Percentiles rank a stretch among this genome's conserved stretches.
These are phyloP conservation scores for Mycena latifolia DNA, from an alignment of 768 basidiomycete species.

Conservation along the genomic window DNA sequence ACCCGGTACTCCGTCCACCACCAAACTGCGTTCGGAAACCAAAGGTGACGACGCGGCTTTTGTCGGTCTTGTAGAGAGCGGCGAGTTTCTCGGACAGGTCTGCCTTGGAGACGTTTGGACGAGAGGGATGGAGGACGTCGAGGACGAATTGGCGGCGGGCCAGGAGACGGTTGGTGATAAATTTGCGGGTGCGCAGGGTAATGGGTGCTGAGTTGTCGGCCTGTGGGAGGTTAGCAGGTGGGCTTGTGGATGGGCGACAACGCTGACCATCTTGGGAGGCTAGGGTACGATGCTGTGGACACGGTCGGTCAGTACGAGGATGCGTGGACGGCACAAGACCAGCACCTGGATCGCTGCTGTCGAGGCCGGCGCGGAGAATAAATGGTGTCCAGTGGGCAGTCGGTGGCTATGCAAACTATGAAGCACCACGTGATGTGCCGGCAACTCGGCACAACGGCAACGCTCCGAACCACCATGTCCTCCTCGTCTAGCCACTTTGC, in stretches of 20 bases:
- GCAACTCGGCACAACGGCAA: not conserved
- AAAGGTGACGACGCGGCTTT: conserved; percentile 91
- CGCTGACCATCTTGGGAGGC: conserved; percentile 52
- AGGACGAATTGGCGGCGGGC: conserved; percentile 96
- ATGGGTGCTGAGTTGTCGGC: conserved; percentile 87
- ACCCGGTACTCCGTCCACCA: conserved; percentile 97
- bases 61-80: conserved; percentile 92
- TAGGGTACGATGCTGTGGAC: conserved; percentile 36
- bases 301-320: conserved; percentile 6
- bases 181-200: conserved; percentile 98
- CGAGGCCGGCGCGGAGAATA: conserved; percentile 50
- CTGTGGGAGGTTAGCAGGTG: conserved; percentile 51
- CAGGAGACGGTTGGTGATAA: conserved; percentile 98
- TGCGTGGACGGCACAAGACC: conserved; percentile 19
- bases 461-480: conserved; percentile 42
- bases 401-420: conserved; percentile 45
- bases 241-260: not conserved
- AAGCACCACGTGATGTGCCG: conserved; percentile 5
- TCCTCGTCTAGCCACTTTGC: conserved; percentile 55
- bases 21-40: conserved; percentile 97
- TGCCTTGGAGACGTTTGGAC: conserved; percentile 92
- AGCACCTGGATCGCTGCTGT: conserved; percentile 37
- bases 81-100: conserved; percentile 96
- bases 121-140: conserved; percentile 95
- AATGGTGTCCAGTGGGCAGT: conserved; percentile 8